A percentile compares a stretch with the other conserved stretches of the same genome.
These are phyloP conservation scores for Rhodosporidiobolus odoratus DNA, from an alignment of 768 basidiomycete genomes.

Conservation along the genomic window DNA sequence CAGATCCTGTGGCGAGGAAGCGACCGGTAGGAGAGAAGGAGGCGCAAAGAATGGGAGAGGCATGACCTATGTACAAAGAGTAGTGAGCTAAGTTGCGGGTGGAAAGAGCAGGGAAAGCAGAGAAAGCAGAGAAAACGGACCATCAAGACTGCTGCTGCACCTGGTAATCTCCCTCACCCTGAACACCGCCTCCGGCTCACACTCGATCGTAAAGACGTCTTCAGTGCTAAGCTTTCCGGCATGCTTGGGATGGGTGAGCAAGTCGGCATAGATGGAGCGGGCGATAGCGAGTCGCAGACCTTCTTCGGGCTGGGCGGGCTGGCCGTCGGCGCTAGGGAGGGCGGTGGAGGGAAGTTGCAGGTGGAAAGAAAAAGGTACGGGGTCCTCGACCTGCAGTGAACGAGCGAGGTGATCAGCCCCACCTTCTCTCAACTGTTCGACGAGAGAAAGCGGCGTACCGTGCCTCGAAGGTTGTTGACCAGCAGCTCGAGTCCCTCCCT, in stretches of 20 bases:
- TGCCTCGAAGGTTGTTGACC: slow-evolving; percentile 76
- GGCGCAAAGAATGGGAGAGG: slow-evolving; percentile 87
- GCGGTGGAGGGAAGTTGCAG: slow-evolving; percentile 61
- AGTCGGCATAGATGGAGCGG: slow-evolving; percentile 58
- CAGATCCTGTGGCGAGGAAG: slow-evolving; percentile 87
- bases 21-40: slow-evolving; percentile 91
- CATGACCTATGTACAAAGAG: slow-evolving; percentile 59
- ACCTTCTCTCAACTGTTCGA: slow-evolving; percentile 13
- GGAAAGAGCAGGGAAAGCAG: background rate
- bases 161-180: slow-evolving; percentile 86
- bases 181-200: slow-evolving; percentile 93
- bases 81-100: too few species aligned
- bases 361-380: slow-evolving; percentile 87
- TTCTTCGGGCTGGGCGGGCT: slow-evolving; percentile 16
- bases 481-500: slow-evolving; percentile 77
- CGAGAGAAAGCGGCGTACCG: slow-evolving; percentile 53
- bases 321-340: slow-evolving; percentile 10
- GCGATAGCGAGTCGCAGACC: slow-evolving; percentile 64
- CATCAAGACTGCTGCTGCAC: slow-evolving; percentile 57
- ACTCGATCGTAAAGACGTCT: slow-evolving; percentile 79
- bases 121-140: slow-evolving; percentile 16
- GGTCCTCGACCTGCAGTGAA: slow-evolving; percentile 57
- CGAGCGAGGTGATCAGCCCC: background rate
- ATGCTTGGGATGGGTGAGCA: slow-evolving; percentile 57
- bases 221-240: slow-evolving; percentile 66